Conservation (phyloP, 495 filamentous ascomycete genomes). For the Trichoderma reesei region DNA sequence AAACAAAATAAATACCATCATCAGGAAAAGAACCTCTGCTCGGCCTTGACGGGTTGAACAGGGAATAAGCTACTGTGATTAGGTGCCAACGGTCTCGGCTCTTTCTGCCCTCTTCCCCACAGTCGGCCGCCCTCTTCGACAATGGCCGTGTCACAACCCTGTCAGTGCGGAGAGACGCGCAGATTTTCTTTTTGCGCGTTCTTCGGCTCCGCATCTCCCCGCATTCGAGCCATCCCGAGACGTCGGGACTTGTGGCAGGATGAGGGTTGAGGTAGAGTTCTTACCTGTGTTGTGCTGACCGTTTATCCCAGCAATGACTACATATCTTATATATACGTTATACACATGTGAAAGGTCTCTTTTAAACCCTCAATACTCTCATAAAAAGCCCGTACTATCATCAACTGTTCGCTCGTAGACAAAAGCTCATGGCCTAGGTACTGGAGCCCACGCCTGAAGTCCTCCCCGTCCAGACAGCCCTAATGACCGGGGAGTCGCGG, state of each 20-base stretch:
- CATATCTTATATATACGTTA: not conserved
- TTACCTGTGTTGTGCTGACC: too few species aligned
- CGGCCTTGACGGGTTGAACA: too few species aligned
- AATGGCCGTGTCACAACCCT: not conserved
- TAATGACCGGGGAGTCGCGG: constrained; percentile 4
- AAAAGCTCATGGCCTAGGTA: not conserved
- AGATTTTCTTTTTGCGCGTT: not conserved
- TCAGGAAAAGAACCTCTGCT: too few species aligned
- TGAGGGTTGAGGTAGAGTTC: not conserved
- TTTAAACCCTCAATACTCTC: not conserved
- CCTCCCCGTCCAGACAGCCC: not conserved
- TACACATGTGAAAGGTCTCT: not conserved
- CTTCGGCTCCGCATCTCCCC: constrained; percentile 8
- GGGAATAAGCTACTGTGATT: not conserved
- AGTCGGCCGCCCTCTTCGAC: not conserved
- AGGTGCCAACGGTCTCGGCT: not conserved
- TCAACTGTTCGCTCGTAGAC: not conserved
- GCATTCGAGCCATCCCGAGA: not conserved
- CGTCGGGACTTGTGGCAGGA: not conserved
- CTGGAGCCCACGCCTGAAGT: not conserved
- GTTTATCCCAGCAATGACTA: too few species aligned
- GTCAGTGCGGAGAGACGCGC: not conserved
- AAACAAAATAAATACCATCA: too few species aligned
- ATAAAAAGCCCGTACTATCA: not conserved
- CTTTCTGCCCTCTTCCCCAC: not conserved